Evolutionary conservation across 2,329 filamentous ascomycete species (phyloP), one percentile per base, ranked within the genome.

Genomic region (Epichloe festucae): DNA sequence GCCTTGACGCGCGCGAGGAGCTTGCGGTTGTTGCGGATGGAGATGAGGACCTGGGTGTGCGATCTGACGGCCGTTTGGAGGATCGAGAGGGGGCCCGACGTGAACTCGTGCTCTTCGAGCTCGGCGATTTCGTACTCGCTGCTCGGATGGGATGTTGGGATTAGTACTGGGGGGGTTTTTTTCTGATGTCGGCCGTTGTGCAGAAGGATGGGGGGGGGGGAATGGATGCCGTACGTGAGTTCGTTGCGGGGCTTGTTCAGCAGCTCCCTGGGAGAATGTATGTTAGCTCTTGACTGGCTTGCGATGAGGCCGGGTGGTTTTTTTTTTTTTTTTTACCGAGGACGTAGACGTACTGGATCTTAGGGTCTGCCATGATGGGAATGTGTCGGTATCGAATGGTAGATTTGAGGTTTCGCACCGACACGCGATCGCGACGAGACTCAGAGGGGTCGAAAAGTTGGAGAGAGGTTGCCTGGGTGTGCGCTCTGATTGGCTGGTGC

Each of bases 1-100:
- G 93, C 93, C 77, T 98, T 98, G 65, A 98, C 91, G 57, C 93
- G 86, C 49, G 91, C 93, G 51, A 98, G 84, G 46, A 98, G 79
- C 77, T 98, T 98, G 71, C 91, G 87, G 76, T 97, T 97, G 80
- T 95, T 96, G 59, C 93, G 89, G 73, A 91, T 91, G 51, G 89
- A 95, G 66, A 98, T 96, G 58, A 98, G 82, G 56, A 98, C 91
- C 73, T 97, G 93, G 43, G 86, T 87, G 74, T 96, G 91, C 58
- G 86, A 87, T 67, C 90, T 87, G 53, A 96, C 93, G 58, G 93
- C 93, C 54, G 93, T 96, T 73, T 97, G 91, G 55, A 98, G 87
- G 63, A 98, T 93, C 5, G 89, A 96, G 45, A 97, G 70, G 46
- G 73, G 73, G 5, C 73, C 71, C 44, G 70, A 67, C 53, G 72